Evolutionary conservation across 495 filamentous ascomycete genomes (phyloP), one percentile per base, ranked within the genome.

Genomic region (Penicillium canescens): DNA sequence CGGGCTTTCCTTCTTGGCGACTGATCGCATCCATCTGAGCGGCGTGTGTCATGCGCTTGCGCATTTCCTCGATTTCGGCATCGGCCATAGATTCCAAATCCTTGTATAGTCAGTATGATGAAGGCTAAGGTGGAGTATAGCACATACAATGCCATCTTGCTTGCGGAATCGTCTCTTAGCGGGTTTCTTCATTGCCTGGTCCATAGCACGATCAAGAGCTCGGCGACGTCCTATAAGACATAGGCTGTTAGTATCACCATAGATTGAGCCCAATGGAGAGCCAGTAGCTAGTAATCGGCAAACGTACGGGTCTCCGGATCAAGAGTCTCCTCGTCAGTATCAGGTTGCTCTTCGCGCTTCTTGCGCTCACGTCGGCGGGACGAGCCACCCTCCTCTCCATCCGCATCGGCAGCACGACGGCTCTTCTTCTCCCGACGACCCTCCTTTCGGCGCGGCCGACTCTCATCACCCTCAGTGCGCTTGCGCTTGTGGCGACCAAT

Each of bases 11-110:
- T 33, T 84, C 76, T 33, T 88, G 80, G 57, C 93, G 89, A 34
- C 86, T 90, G 28, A 83, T 77, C 51, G 89, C 90, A 68, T 99
- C 95, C 46, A 85, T 82, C 68, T 91, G 81, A 49, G 93, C 96
- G 12, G 95, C 95, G 54, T 89, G 82, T 55, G 92, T 89, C 95
- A 99, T 99, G 44, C 86, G 86, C 49, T 86, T 81, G 60, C 93
- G 92, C 64, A 98, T 87, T 47, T 83, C 78, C 42, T 92, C 90
- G 57, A 99, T 95, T 59, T 92, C 87, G 20, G 89, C 86, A 71
- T 98, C 94, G 54, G 90, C 85, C 75, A 89, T 85, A 57, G 86
- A 83, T 68, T 96, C 92, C 52, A 98, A 77, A 60, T 98, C 93
- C 88, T 93, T 57, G 39, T 10, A 57, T 65, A 59, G 53, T 62